Percentiles rank a stretch among this genome's conserved stretches.
phyloP scores from a whole-genome alignment of 2,329 filamentous ascomycete genomes.

The Fusarium aywerte region DNA sequence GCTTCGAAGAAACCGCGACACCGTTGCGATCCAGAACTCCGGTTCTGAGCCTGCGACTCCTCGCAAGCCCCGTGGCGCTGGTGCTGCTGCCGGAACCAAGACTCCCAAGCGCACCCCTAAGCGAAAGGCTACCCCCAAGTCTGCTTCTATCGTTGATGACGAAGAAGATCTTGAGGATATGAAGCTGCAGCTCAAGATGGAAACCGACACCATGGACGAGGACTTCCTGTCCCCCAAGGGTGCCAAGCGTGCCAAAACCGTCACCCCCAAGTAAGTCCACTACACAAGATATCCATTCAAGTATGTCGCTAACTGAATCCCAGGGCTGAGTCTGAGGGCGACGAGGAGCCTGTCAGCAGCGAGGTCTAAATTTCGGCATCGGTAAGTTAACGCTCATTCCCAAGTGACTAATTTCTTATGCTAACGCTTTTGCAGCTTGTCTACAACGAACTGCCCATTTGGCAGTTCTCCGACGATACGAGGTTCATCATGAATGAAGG shows the following conservation, averaged over 20 bases:
- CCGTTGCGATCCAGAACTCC: slow-evolving; percentile 36
- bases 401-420: neutral
- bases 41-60: slow-evolving; percentile 36
- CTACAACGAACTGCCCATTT: neutral
- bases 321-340: slow-evolving; percentile 33
- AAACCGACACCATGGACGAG: slow-evolving; percentile 28
- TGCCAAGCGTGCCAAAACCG: slow-evolving; percentile 44
- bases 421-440: neutral
- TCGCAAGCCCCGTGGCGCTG: slow-evolving; percentile 36
- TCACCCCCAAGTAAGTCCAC: slow-evolving; percentile 34
- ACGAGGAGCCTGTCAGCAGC: neutral
- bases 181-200: slow-evolving; percentile 45
- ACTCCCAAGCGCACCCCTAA: slow-evolving; percentile 47
- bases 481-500: neutral
- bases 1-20: slow-evolving; percentile 53
- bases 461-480: neutral
- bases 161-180: slow-evolving; percentile 44
- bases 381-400: slow-evolving; percentile 3
- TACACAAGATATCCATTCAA: neutral
- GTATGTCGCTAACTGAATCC: slow-evolving; percentile 18
- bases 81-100: slow-evolving; percentile 4
- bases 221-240: slow-evolving; percentile 11
- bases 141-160: slow-evolving; percentile 25
- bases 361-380: slow-evolving; percentile 14
- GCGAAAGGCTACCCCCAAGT: slow-evolving; percentile 41